Evolutionary conservation across 2,329 filamentous ascomycete genomes (phyloP).

Genomic region (Coniochaeta sp.): DNA sequence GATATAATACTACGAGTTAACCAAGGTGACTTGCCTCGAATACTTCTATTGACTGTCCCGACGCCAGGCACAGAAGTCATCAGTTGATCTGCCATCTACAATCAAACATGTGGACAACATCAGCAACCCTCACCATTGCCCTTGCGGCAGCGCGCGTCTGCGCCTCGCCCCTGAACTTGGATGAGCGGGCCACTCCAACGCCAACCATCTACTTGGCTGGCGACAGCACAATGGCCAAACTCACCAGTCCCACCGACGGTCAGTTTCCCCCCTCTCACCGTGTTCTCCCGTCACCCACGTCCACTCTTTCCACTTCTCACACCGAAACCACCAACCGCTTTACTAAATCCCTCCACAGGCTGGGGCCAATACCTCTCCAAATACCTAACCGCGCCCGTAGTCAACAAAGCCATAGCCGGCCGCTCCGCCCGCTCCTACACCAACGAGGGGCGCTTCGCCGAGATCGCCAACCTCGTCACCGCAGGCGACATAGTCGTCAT

Average conservation of each 20-base stretch:
- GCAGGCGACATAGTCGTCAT: slow-evolving; percentile 59
- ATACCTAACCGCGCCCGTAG: slow-evolving; percentile 29
- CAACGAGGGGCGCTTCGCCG: slow-evolving; percentile 52
- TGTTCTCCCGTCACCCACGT: not conserved
- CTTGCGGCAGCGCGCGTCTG: not conserved
- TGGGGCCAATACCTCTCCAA: slow-evolving; percentile 54
- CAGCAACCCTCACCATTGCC: not conserved
- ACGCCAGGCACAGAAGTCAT: too few relatives aligned
- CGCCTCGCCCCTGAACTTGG: not conserved
- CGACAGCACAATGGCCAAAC: slow-evolving; percentile 47
- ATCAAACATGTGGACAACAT: not conserved
- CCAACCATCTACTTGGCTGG: slow-evolving; percentile 43
- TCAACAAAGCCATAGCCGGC: slow-evolving; percentile 54
- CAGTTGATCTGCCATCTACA: not conserved
- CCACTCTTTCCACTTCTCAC: not conserved
- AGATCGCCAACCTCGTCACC: slow-evolving; percentile 41
- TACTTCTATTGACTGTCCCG: too few relatives aligned
- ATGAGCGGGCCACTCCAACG: slow-evolving; percentile 1
- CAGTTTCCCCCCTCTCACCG: not conserved
- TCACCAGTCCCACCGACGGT: slow-evolving; percentile 19
- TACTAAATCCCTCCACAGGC: slow-evolving; percentile 8
- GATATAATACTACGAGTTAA: too few relatives aligned
- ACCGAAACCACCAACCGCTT: too few relatives aligned
- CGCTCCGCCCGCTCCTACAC: slow-evolving; percentile 57
- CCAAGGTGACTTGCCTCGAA: too few relatives aligned